Base-by-base conservation (phyloP, 176 grass and related monocot genomes). In the Dactylis glomerata region DNA sequence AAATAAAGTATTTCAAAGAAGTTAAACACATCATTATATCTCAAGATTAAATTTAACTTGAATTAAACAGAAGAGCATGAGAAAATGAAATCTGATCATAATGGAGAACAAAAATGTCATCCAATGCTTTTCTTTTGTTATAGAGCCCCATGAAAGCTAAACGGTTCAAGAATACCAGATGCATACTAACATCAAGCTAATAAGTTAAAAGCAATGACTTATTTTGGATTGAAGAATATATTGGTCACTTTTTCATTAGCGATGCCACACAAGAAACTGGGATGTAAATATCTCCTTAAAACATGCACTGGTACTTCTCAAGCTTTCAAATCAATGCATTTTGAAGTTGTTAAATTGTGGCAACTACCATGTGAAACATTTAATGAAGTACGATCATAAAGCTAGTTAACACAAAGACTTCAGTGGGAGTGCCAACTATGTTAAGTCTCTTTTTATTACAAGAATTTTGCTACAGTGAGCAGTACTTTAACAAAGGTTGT, bases 361-460 rank as follows among this genome's bases (percentile, higher is more conserved):
- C 16, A 76, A 51, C 58, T 66, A 62, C 22, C 32, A 34, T 65
- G 16, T 38, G 24, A 84, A 84, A 75, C 26, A 86, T 3, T 63
- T 31, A 81, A 37, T 68, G 6, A 46, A 69, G 8, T 73, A 32
- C 44, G 69, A 57, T 19, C 17, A 52, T 69, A 65, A 54, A 62
- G 73, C 22, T n/a, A 77, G 33, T 86, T 50, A 71, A 2, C 17
- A 75, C 20, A 80, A 75, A 76, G 40, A 49, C 62, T 61, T 76
- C 73, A 31, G 67, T 81, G 47, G n/a, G 17, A 68, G 22, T 69
- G 26, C 45, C 81, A 30, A 32, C 19, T 82, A 70, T 51, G 42
- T 36, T 74, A 62, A 63, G 9, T 59, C 30, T 31, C n/a, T 61
- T 38, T 73, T 59, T 13, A 78, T 37, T 23, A 81, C 10, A 83